These are phyloP conservation scores for Collybia sordida DNA, from an alignment of 768 basidiomycete genomes.

Conservation along the genomic window DNA sequence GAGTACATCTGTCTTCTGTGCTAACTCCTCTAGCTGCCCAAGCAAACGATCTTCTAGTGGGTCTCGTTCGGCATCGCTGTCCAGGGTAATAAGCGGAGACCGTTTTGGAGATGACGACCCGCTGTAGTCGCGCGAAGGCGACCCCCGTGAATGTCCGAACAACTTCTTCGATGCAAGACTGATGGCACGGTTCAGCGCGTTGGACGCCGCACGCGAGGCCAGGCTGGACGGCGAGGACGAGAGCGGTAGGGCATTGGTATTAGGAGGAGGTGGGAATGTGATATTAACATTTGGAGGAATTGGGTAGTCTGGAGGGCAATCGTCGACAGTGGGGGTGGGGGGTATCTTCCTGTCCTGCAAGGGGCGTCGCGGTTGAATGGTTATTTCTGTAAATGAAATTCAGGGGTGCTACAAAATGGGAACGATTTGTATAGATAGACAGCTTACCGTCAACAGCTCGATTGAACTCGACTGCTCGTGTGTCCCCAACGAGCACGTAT, in stretches of 20 bases:
- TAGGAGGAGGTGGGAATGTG: conserved; percentile 19
- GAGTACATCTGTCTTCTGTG: conserved; percentile 94
- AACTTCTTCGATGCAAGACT: conserved; percentile 80
- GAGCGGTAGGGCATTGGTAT: conserved; percentile 49
- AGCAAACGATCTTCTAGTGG: conserved; percentile 84
- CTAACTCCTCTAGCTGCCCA: conserved; percentile 80
- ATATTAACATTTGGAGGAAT: conserved; percentile 54
- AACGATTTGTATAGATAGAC: background rate
- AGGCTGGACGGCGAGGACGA: conserved; percentile 65
- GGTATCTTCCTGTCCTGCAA: conserved; percentile 54
- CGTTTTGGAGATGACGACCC: conserved; percentile 57
- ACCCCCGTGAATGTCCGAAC: conserved; percentile 44
- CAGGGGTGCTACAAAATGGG: background rate
- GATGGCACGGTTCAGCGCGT: conserved; percentile 78
- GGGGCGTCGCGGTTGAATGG: conserved; percentile 54
- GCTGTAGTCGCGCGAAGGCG: conserved; percentile 38
- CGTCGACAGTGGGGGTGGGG: conserved; percentile 50
- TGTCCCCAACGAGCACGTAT: conserved; percentile 93
- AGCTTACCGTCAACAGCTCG: conserved; percentile 83
- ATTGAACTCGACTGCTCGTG: conserved; percentile 88
- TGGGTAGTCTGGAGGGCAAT: conserved; percentile 37
- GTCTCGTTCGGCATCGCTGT: conserved; percentile 49
- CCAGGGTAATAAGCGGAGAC: conserved; percentile 50
- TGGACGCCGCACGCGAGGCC: conserved; percentile 64
- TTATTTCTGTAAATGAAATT: conserved; percentile 54